Base-by-base conservation (phyloP, 345 rosid genomes). In the Populus alba region DNA sequence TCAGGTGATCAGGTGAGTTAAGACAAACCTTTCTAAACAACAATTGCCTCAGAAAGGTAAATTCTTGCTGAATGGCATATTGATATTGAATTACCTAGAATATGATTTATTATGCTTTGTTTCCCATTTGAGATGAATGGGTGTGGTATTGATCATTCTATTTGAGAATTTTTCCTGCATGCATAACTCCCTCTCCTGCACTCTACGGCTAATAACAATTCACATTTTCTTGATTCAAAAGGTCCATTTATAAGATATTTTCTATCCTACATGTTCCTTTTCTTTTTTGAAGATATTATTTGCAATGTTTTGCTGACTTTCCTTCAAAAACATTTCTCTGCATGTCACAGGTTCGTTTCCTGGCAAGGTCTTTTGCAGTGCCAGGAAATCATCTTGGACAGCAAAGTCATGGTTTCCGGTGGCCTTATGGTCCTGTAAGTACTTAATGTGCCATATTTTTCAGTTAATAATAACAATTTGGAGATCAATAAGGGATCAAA, bases 351-450 rank as follows among this genome's bases (percentile, higher is more conserved):
- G 99, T 96, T 73, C 97, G 99, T 59, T 94, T 94, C 81, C 76
- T 96, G 77, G 98, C 99, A 73, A 87, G 97, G 84, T 94, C 98
- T 78, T 96, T 96, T 85, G 92, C 86, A 18, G 89, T 94, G 41
- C 97, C 99, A 61, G 99, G 99, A 76, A 94, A 94, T 88, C 98
- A 96, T 78, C 88, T 90, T 77, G 99, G 99, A 72, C 99, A 96
- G 86, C 98, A 92, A 83, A 96, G 98, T 78, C 89, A 96, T 85
- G 99, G 98, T 37, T 94, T 87, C 82, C 92, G 97, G 57, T 96
- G 99, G 99, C 99, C 99, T 47, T 96, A 92, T 83, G 99, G 99
- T 81, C 91, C 98, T 43, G 99, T 96, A 89, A 94, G 84, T 77
- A 33, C 72, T 70, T 17, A 8, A 41, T 39, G 6, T 49, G 6